Conservation (phyloP, 345 rosid species). For the Fremontodendron californicum region DNA sequence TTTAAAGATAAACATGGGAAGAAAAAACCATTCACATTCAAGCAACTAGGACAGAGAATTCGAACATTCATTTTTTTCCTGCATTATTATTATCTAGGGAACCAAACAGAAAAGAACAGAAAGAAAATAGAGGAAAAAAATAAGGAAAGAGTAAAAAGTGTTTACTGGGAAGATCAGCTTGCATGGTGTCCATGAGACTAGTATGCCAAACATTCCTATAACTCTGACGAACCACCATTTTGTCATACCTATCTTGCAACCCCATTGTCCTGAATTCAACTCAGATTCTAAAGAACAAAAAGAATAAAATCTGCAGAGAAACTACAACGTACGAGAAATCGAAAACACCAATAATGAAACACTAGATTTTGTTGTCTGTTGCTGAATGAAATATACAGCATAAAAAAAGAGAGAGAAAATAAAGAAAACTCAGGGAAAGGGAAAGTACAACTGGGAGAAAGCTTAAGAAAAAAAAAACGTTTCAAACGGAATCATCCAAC, state of each 20-base stretch:
- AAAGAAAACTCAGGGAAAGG: no score
- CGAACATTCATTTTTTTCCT: background rate
- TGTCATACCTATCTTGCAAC: conserved; percentile 1
- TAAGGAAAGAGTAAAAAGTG: no score
- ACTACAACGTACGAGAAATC: background rate
- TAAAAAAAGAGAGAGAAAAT: background rate
- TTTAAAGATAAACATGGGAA: no score
- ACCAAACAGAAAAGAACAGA: background rate
- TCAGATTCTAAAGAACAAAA: background rate
- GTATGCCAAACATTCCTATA: conserved; percentile 49
- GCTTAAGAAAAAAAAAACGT: no score
- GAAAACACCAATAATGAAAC: background rate
- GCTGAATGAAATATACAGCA: background rate
- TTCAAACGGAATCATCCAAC: background rate
- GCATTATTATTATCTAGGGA: background rate
- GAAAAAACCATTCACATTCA: background rate
- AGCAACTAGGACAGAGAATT: background rate
- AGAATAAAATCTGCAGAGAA: background rate
- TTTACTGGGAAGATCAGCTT: conserved; percentile 38
- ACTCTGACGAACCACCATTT: conserved; percentile 35
- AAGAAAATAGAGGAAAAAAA: background rate
- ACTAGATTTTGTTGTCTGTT: background rate
- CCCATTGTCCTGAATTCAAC: background rate
- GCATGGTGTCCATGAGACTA: conserved; percentile 27
- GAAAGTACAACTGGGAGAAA: no score